These are phyloP conservation scores for Leucocoprinus gongylophorus DNA, from an alignment of 1,284 basidiomycete genomes.

Conservation along the genomic window DNA sequence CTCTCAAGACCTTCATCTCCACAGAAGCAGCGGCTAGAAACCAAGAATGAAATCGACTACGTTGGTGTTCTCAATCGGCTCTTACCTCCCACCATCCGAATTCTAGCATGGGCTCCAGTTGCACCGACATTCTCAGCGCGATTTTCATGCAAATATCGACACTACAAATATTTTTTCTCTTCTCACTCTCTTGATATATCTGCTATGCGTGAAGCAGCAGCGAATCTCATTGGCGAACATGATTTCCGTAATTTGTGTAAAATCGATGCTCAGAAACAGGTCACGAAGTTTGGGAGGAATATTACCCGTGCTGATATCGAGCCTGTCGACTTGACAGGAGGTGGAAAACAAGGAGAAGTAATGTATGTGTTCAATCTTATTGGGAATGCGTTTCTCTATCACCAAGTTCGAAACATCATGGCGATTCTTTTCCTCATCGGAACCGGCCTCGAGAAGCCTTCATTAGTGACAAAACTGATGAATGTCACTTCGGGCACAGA, in stretches of 20 bases:
- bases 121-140: conserved; percentile 75
- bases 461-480: conserved; percentile 68
- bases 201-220: conserved; percentile 75
- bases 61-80: conserved; percentile 82
- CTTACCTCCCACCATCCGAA: conserved; percentile 82
- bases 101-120: conserved; percentile 97
- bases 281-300: conserved; percentile 66
- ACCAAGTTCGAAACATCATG: conserved; percentile 97
- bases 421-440: conserved; percentile 89
- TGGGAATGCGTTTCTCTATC: conserved; percentile 90
- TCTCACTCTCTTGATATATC: conserved; percentile 57
- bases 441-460: conserved; percentile 68
- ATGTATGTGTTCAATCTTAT: conserved; percentile 80
- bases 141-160: conserved; percentile 80
- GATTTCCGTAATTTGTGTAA: conserved; percentile 97
- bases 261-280: conserved; percentile 91
- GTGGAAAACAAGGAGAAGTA: conserved; percentile 23
- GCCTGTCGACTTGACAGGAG: conserved; percentile 23
- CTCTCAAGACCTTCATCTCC: conserved; percentile 19
- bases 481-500: conserved; percentile 46
- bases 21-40: conserved; percentile 5
- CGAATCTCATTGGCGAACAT: conserved; percentile 77
- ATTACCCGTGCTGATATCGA: conserved; percentile 63
- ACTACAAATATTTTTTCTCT: conserved; percentile 98
- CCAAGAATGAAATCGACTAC: conserved; percentile 66